phyloP scores from a whole-genome alignment of 2,329 filamentous ascomycete genomes.

The Diaporthe sp. region DNA sequence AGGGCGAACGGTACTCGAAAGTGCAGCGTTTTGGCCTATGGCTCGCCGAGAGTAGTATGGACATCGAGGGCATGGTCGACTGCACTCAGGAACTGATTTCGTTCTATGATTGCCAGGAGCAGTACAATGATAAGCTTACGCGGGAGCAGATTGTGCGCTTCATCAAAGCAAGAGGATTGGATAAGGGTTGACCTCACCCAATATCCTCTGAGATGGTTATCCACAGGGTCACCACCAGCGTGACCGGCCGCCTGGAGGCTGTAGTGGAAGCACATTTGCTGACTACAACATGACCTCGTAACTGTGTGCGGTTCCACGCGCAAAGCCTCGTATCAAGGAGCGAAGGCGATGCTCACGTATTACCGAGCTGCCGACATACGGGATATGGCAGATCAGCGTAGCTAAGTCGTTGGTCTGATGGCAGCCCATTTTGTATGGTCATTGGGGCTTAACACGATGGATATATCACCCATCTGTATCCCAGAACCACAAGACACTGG shows the following conservation, averaged over 20 bases:
- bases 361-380: too few species aligned
- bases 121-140: slow-evolving; percentile 71
- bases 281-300: neutral
- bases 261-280: neutral
- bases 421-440: neutral
- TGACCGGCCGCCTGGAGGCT: neutral
- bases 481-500: neutral
- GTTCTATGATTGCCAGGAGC: slow-evolving; percentile 80
- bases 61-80: slow-evolving; percentile 87
- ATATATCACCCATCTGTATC: neutral
- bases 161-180: slow-evolving; percentile 68
- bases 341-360: neutral
- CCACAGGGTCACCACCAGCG: too few species aligned
- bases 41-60: slow-evolving; percentile 87
- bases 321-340: neutral
- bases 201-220: neutral
- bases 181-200: slow-evolving; percentile 52
- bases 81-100: slow-evolving; percentile 93
- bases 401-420: neutral
- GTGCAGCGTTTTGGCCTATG: slow-evolving; percentile 78
- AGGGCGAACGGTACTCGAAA: slow-evolving; percentile 69
- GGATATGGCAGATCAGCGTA: neutral
- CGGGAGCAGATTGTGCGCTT: slow-evolving; percentile 70
- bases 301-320: neutral
- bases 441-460: neutral